Base-by-base conservation (phyloP, 2,329 filamentous ascomycete genomes). In the Colletotrichum sp. region DNA sequence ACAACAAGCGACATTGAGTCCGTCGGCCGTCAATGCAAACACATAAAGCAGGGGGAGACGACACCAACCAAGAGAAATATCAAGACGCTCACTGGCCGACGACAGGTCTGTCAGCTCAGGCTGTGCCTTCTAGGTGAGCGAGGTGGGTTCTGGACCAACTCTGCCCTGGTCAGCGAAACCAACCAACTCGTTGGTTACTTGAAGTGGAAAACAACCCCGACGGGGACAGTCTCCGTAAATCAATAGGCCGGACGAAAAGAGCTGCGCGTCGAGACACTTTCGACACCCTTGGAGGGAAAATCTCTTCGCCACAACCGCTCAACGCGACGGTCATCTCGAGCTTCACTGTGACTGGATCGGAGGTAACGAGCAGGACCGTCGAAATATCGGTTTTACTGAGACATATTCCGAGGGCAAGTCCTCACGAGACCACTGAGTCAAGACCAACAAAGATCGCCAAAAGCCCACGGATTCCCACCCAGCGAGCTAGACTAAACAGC, bases 1-100 rank as follows among this genome's bases (percentile, higher is more conserved):
- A 74, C 36, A 30, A 32, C 48, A 66, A 71, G 61, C 72, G 72
- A 71, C 30, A 74, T 74, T 64, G 48, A 61, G 48, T n/a, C 25
- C 3, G 7, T 66, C 60, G 18, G 48, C 67, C 36, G 48, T 71
- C 34, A 55, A 66, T 71, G 72, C 61, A 25, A 61, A n/a, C n/a
- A 55, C 34, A 36, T 22, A 61, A 36, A 5, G 25, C 16, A 48
- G 34, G 34, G 48, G 48, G 34, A 32, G 5, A 27, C 16, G 15
- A 9, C 32, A 13, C 52, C 52, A 13, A 52, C 66, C 28, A 22
- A 12, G 60, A 48, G 30, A 32, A 36, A 61, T 22, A 22, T 58
- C 34, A 25, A 22, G 22, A 43, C 9, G 28, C 43, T 66, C 8
- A 60, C 34, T 48, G 48, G 71, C 43, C 32, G 12, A 34, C 28